Evolutionary conservation across 768 basidiomycete species (phyloP).

Genomic region (Suillus occidentalis): DNA sequence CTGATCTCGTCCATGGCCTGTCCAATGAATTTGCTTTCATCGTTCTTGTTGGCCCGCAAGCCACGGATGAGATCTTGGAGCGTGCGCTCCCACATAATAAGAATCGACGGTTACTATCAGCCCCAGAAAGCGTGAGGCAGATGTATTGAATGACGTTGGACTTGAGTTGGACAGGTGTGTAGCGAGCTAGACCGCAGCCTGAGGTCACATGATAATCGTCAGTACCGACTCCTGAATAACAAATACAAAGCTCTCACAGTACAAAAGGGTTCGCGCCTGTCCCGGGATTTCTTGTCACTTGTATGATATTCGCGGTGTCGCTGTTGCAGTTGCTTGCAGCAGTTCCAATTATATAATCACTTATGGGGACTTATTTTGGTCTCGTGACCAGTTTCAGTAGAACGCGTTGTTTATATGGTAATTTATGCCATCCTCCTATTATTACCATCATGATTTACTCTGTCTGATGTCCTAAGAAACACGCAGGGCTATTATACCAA

Average conservation of each 20-base stretch:
- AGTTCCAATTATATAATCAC: background rate
- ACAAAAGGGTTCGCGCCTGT: too few relatives aligned
- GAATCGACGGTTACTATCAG: background rate
- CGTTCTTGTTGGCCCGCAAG: slow-evolving; percentile 91
- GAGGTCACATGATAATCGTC: background rate
- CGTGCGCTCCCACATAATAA: slow-evolving; percentile 90
- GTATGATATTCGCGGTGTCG: background rate
- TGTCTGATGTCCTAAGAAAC: background rate
- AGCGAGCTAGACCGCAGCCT: background rate
- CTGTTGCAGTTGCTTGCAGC: background rate
- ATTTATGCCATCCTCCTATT: background rate
- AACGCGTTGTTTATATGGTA: background rate
- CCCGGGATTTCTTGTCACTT: background rate
- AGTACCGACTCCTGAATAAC: background rate
- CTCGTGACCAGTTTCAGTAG: background rate
- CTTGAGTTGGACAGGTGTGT: background rate
- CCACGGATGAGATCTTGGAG: slow-evolving; percentile 95
- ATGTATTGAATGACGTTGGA: background rate
- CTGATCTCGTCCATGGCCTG: slow-evolving; percentile 94
- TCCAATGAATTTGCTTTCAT: slow-evolving; percentile 89
- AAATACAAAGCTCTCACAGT: background rate
- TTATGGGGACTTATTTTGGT: background rate
- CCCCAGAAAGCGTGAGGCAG: background rate
- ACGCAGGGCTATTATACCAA: background rate
- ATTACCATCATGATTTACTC: too few relatives aligned